Base-by-base conservation (phyloP, 768 basidiomycete species). In the Termitomyces bulborhizus region DNA sequence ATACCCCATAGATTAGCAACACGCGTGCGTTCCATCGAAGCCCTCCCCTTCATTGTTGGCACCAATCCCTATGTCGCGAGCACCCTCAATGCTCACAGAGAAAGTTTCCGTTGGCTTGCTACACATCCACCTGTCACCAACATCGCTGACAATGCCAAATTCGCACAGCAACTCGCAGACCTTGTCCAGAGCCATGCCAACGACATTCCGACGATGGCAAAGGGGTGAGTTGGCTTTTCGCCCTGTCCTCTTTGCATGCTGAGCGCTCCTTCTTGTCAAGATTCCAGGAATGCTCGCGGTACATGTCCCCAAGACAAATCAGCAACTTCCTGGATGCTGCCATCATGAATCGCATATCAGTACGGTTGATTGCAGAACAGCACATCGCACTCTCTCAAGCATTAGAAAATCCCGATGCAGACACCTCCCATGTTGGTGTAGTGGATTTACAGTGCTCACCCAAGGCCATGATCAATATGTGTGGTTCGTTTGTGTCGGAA, bases 191-290 rank as follows among this genome's bases (percentile, higher is more conserved):
- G 78, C 51, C 93, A 95, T 65, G 79, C 87, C 1, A 87, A 94
- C 69, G 93, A 95, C 66, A 90, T 95, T 48, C 92, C 92, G 1
- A 88, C 86, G 13, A 82, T 95, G 81, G 92, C 93, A 3, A 93
- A 92, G 71, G 93, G 93, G 90, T 86, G 59, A 54, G 72, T 48
- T 36, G 21, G 26, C 12, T 12, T 40, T 37, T 53, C 3, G 27
- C 21, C 21, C 48, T 26, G 34, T 12, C 2, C 1, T 46, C 16
- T 44, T 11, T 34, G 13, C 29, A 24, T 46, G 13, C 40, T 52
- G 42, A 51, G 21, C 37, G 18, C 29, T 27, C 54, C 34, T 51
- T 29, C 13, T n/a, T n/a, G 7, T 36, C 47, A 53, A 90, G 93
- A 47, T 94, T 95, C 66, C 90, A 92, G 62, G 93, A 95, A 71